phyloP scores from a whole-genome alignment of 164 flowering plant genomes.

The Magnolia sinica region DNA sequence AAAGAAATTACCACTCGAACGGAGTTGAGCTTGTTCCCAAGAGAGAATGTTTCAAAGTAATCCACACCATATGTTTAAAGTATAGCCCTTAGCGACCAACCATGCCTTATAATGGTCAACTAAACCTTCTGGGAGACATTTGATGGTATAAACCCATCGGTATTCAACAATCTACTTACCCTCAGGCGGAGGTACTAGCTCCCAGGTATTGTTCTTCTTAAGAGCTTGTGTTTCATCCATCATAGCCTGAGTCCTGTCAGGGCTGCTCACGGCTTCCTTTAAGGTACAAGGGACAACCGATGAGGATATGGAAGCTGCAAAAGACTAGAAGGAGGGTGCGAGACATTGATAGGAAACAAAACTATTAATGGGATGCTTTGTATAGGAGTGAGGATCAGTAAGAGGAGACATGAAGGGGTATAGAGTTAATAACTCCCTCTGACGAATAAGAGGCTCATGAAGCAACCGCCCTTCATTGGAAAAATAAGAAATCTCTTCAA shows the following conservation, averaged over 20 bases:
- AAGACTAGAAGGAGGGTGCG: neutral
- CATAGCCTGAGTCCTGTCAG: neutral
- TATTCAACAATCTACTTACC: neutral
- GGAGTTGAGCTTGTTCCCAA: neutral
- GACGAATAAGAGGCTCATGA: neutral
- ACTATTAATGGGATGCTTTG: neutral
- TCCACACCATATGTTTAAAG: neutral
- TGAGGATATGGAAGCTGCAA: neutral
- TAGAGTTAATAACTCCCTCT: neutral
- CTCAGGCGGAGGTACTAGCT: neutral
- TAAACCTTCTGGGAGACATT: neutral
- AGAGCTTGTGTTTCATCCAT: neutral
- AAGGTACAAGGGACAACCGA: neutral
- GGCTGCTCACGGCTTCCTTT: neutral
- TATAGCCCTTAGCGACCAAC: neutral
- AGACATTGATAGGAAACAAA: slow-evolving; percentile 1
- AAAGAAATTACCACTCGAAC: neutral
- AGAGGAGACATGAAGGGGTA: neutral
- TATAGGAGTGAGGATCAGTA: neutral
- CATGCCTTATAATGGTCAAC: neutral
- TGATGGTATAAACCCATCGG: neutral
- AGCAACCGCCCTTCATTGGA: neutral
- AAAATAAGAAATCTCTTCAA: neutral
- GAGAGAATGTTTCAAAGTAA: neutral
- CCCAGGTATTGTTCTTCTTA: neutral